These are phyloP conservation scores for Sclerotinia nivalis DNA, from an alignment of 2,329 filamentous ascomycete genomes.

Conservation along the genomic window DNA sequence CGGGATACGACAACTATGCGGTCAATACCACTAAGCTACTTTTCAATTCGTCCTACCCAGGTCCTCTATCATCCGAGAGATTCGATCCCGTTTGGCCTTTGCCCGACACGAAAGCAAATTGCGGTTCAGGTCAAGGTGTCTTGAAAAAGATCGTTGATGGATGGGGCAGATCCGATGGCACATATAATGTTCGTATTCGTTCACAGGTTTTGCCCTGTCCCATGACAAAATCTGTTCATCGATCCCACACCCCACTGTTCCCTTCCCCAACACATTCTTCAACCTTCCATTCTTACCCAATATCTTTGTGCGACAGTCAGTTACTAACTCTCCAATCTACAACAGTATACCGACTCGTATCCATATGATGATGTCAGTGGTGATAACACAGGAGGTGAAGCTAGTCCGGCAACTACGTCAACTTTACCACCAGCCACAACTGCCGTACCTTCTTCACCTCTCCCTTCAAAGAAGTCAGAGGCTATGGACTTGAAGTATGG, in stretches of 20 bases:
- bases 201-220: background rate
- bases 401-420: background rate
- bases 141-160: constrained; percentile 25
- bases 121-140: constrained; percentile 28
- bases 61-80: constrained; percentile 39
- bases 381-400: constrained; percentile 26
- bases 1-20: constrained; percentile 30
- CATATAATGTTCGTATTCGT: constrained; percentile 23
- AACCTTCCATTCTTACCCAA: background rate
- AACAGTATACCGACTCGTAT: constrained; percentile 29
- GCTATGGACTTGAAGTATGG: constrained; percentile 10
- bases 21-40: constrained; percentile 43
- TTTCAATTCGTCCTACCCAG: constrained; percentile 48
- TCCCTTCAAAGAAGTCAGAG: constrained; percentile 14
- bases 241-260: background rate
- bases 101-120: constrained; percentile 31
- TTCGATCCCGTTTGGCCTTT: constrained; percentile 31
- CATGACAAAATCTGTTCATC: background rate
- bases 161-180: constrained; percentile 28
- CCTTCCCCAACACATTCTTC: too few relatives aligned
- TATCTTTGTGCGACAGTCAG: too few relatives aligned
- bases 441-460: background rate
- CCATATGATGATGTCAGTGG: constrained; percentile 29
- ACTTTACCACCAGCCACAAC: background rate
- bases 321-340: background rate